Evolutionary conservation across 108 stramenopile genomes (phyloP).

Genomic region (Cylindrotheca closterium): DNA sequence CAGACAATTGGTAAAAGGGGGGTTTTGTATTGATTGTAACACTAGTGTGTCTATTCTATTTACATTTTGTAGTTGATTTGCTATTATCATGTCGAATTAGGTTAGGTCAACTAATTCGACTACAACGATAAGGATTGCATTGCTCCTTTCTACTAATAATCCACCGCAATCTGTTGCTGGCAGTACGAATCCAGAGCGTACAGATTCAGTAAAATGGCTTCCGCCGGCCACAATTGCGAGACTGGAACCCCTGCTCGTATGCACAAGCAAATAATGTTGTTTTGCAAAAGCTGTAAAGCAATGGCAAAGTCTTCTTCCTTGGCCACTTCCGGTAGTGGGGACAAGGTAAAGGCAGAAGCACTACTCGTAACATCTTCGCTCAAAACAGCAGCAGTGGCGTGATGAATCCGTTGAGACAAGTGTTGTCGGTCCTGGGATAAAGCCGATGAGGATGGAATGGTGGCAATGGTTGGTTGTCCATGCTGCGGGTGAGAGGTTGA

Average conservation of each 20-base stretch:
- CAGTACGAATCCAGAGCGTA: constrained; percentile 51
- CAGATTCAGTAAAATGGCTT: constrained; percentile 75
- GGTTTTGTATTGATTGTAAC: background rate
- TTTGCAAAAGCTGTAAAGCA: constrained; percentile 79
- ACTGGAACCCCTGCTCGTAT: constrained; percentile 80
- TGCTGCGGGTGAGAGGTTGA: background rate
- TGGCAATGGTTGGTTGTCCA: background rate
- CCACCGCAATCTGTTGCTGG: constrained; percentile 37
- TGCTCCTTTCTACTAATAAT: constrained; percentile 3
- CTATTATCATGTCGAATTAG: no score
- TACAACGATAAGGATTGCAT: background rate
- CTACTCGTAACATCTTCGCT: constrained; percentile 39
- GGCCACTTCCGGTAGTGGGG: constrained; percentile 1
- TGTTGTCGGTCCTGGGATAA: constrained; percentile 32
- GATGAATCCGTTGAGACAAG: constrained; percentile 45
- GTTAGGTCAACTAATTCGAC: background rate
- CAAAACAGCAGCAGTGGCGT: constrained; percentile 65
- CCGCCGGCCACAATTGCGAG: constrained; percentile 71
- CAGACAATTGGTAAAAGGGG: constrained; percentile 16
- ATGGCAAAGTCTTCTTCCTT: constrained; percentile 73
- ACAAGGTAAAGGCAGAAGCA: constrained; percentile 27
- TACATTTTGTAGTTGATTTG: no score
- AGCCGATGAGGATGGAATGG: background rate
- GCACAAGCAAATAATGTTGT: constrained; percentile 74
- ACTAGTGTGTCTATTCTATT: no score